A percentile compares a stretch with the other conserved stretches of the same genome.
Evolutionary conservation across 164 flowering plant genomes (phyloP).

Genomic region (Stephania japonica): DNA sequence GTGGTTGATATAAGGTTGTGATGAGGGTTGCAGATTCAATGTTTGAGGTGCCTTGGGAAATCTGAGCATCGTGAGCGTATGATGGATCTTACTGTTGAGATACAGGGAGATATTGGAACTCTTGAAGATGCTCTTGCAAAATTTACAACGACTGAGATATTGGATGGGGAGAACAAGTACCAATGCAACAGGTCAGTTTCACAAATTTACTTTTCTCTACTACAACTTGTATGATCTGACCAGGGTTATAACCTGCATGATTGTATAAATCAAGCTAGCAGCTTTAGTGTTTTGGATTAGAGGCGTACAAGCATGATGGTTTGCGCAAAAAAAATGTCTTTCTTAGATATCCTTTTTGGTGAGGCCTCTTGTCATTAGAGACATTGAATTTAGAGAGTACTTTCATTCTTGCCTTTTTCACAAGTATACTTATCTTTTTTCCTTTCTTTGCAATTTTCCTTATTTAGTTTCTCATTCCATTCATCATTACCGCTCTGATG

Average conservation of each 20-base stretch:
- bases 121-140: conserved; percentile 73
- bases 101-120: conserved; percentile 68
- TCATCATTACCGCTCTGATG: background rate
- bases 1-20: conserved; percentile 8
- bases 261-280: background rate
- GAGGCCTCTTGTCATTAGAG: too few relatives aligned
- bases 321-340: too few relatives aligned
- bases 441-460: background rate
- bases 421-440: background rate
- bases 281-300: background rate
- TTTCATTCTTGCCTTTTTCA: too few relatives aligned
- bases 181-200: conserved; percentile 61
- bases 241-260: background rate
- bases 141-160: conserved; percentile 63
- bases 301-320: too few relatives aligned
- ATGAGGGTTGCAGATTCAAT: conserved; percentile 50
- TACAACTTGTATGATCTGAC: background rate
- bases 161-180: conserved; percentile 93
- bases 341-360: too few relatives aligned
- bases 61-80: conserved; percentile 73
- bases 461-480: background rate
- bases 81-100: conserved; percentile 92
- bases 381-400: too few relatives aligned
- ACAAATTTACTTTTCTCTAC: background rate
- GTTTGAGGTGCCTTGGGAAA: conserved; percentile 67